phyloP scores from a whole-genome alignment of 2,329 filamentous ascomycete species.

The Zasmidium citrigriseum region DNA sequence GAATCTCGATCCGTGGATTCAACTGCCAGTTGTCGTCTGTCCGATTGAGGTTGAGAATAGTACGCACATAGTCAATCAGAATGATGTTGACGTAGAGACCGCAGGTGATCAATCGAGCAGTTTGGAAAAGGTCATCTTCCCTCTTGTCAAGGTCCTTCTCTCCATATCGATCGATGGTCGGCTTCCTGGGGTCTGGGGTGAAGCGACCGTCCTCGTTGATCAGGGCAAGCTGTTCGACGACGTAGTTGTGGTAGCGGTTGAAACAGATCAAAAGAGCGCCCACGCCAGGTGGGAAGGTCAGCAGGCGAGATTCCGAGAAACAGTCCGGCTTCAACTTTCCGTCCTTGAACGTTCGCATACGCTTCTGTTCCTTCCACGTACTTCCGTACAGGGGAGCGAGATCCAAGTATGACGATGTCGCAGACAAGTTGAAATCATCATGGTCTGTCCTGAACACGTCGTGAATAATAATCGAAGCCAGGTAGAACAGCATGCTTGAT shows the following conservation, averaged over 20 bases:
- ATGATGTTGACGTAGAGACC: slow-evolving; percentile 57
- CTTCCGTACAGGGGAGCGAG: slow-evolving; percentile 73
- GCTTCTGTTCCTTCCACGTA: slow-evolving; percentile 66
- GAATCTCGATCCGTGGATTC: slow-evolving; percentile 44
- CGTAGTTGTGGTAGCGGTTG: slow-evolving; percentile 79
- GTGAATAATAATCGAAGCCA: slow-evolving; percentile 66
- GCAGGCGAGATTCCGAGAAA: slow-evolving; percentile 65
- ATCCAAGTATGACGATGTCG: slow-evolving; percentile 75
- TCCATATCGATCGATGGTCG: slow-evolving; percentile 35
- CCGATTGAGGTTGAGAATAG: slow-evolving; percentile 51
- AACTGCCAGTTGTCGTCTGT: slow-evolving; percentile 47
- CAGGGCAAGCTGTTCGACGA: slow-evolving; percentile 74
- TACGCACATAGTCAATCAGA: slow-evolving; percentile 55
- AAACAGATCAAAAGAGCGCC: slow-evolving; percentile 69
- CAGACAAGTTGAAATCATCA: slow-evolving; percentile 62
- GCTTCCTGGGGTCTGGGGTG: slow-evolving; percentile 62
- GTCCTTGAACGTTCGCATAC: slow-evolving; percentile 63
- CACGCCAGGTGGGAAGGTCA: slow-evolving; percentile 70
- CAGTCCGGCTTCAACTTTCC: slow-evolving; percentile 72
- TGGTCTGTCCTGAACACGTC: slow-evolving; percentile 68
- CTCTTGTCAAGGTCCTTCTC: slow-evolving; percentile 36
- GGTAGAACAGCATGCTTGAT: slow-evolving; percentile 73
- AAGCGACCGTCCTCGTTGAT: slow-evolving; percentile 87
- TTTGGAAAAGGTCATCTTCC: slow-evolving; percentile 55
- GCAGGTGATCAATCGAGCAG: slow-evolving; percentile 53